Conservation (phyloP, 805 yeast species). For the Starmera amethionina region DNA sequence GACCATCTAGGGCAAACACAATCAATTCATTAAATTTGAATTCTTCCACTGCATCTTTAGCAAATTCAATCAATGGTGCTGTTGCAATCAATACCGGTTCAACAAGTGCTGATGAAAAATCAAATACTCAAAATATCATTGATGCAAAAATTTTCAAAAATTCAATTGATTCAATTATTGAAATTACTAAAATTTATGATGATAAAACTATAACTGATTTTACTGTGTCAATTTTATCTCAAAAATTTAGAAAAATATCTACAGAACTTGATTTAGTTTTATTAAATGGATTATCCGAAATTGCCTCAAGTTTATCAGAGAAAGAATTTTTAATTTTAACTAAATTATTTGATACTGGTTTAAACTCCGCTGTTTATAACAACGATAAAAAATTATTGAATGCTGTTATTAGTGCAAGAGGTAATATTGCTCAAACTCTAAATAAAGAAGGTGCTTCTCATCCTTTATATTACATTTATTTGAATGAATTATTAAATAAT, state of each 20-base stretch:
- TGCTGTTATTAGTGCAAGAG: slow-evolving; percentile 42
- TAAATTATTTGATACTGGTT: slow-evolving; percentile 43
- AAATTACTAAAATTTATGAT: slow-evolving; percentile 53
- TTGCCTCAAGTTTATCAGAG: slow-evolving; percentile 52
- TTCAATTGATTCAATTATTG: slow-evolving; percentile 57
- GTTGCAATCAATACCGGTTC: neutral
- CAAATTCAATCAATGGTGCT: too few species aligned
- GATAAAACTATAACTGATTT: slow-evolving; percentile 69
- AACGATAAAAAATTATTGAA: slow-evolving; percentile 28
- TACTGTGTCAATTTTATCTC: slow-evolving; percentile 73
- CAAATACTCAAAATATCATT: neutral
- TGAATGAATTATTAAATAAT: slow-evolving; percentile 55
- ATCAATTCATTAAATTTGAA: slow-evolving; percentile 7
- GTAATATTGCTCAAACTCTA: slow-evolving; percentile 27
- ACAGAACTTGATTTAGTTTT: slow-evolving; percentile 45
- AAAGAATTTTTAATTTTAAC: slow-evolving; percentile 59
- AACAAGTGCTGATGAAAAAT: slow-evolving; percentile 1
- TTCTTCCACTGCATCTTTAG: slow-evolving; percentile 1
- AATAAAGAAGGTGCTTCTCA: slow-evolving; percentile 19
- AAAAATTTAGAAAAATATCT: slow-evolving; percentile 47
- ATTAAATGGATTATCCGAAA: slow-evolving; percentile 49
- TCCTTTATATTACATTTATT: slow-evolving; percentile 44
- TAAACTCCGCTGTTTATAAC: slow-evolving; percentile 32
- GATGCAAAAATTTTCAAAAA: slow-evolving; percentile 40
- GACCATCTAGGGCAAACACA: slow-evolving; percentile 3